Conservation (phyloP, 2,329 filamentous ascomycete genomes). For the Aspergillus thermomutatus region DNA sequence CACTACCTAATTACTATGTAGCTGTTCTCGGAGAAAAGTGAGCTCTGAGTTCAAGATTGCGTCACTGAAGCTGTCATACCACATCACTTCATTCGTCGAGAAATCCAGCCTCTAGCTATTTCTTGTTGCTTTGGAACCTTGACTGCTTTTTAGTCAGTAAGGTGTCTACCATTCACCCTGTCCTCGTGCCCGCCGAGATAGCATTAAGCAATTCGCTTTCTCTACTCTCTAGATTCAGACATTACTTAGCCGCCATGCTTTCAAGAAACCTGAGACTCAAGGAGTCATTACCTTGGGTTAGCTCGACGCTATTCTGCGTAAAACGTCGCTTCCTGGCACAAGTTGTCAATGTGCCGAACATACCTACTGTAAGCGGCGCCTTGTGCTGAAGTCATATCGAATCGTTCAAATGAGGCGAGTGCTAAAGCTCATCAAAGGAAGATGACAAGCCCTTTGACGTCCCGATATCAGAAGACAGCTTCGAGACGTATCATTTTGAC, state of each 20-base stretch:
- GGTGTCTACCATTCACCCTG: neutral
- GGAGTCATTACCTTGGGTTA: neutral
- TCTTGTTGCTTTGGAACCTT: neutral
- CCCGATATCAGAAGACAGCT: conserved; percentile 88
- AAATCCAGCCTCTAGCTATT: neutral
- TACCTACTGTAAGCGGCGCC: conserved; percentile 12
- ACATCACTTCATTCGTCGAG: neutral
- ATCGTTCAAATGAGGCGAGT: neutral
- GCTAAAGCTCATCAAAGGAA: conserved; percentile 53
- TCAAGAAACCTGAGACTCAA: conserved; percentile 5
- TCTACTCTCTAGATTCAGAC: neutral
- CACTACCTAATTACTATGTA: neutral
- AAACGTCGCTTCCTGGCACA: conserved; percentile 14
- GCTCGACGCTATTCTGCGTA: neutral
- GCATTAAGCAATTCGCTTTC: neutral
- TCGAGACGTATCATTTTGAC: conserved; percentile 97
- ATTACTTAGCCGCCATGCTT: conserved; percentile 6
- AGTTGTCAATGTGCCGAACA: conserved; percentile 10
- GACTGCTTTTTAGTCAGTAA: no score
- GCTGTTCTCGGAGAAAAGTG: neutral
- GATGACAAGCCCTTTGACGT: conserved; percentile 86
- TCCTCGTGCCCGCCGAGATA: neutral
- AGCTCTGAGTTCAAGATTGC: conserved; percentile 2
- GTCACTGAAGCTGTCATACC: conserved; percentile 4
- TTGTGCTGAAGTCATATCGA: neutral